A percentile compares a stretch with the other conserved stretches of the same genome.
Conservation (phyloP, 1,139 yeast genomes). For the Saccharomycopsis hybrid region DNA sequence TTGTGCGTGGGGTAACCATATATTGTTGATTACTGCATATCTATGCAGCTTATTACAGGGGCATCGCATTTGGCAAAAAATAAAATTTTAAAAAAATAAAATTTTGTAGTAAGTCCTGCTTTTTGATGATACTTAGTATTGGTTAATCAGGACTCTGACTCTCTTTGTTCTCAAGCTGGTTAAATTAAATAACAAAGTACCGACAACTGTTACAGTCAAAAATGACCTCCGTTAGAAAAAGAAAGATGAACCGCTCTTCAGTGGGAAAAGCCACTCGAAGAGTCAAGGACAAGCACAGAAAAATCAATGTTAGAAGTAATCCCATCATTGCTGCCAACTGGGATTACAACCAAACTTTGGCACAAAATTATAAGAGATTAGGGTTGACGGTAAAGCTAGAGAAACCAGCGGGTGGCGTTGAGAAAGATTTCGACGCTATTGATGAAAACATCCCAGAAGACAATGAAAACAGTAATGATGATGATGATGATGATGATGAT, state of each 20-base stretch:
- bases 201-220: too few relatives aligned
- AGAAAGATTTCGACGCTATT: constrained; percentile 35
- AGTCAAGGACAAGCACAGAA: constrained; percentile 60
- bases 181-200: not conserved
- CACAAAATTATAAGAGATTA: constrained; percentile 73
- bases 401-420: constrained; percentile 61
- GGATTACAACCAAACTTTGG: constrained; percentile 76
- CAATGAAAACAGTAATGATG: constrained; percentile 26
- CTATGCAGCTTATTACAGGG: too few relatives aligned
- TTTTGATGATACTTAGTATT: not conserved
- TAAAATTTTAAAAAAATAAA: too few relatives aligned
- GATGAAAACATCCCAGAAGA: constrained; percentile 24
- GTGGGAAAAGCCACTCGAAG: constrained; percentile 63
- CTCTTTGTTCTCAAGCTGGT: not conserved
- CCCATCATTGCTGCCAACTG: constrained; percentile 85
- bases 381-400: constrained; percentile 70
- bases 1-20: too few relatives aligned
- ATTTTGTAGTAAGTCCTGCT: not conserved
- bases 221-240: constrained; percentile 80
- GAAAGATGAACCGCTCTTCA: constrained; percentile 75
- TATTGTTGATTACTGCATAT: too few relatives aligned
- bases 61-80: too few relatives aligned
- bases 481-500: constrained; percentile 32
- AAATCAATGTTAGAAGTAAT: constrained; percentile 58
- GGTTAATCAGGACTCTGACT: too few relatives aligned